Conservation (phyloP, 495 filamentous ascomycete genomes). For the Lepidopterella palustris region DNA sequence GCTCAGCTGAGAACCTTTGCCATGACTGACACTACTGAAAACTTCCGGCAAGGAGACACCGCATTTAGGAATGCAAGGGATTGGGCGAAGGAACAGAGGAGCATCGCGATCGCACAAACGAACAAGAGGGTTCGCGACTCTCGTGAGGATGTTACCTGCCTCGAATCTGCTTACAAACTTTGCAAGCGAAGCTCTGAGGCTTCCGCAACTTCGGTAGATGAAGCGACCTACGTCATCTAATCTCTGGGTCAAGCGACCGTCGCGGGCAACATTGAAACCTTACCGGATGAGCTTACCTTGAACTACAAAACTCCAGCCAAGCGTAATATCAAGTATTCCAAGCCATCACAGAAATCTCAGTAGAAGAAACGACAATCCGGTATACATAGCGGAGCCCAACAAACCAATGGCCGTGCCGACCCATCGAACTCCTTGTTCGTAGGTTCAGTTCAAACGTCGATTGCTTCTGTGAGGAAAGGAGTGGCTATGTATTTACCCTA, state of each 20-base stretch:
- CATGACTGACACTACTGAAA: slow-evolving; percentile 32
- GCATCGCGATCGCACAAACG: slow-evolving; percentile 26
- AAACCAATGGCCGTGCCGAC: too few relatives aligned
- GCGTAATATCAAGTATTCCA: slow-evolving; percentile 1
- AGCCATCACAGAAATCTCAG: background rate
- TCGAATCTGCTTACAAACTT: background rate
- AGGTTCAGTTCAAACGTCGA: too few relatives aligned
- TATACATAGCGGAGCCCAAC: background rate
- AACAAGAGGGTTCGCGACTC: background rate
- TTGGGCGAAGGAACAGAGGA: slow-evolving; percentile 33
- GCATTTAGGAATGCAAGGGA: slow-evolving; percentile 39
- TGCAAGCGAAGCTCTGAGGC: background rate
- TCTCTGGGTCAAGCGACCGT: background rate
- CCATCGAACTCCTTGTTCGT: too few relatives aligned
- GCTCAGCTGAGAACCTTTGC: slow-evolving; percentile 30
- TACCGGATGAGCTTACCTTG: slow-evolving; percentile 10
- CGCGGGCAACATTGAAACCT: slow-evolving; percentile 3
- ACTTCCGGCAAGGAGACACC: slow-evolving; percentile 33
- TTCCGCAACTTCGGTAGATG: background rate
- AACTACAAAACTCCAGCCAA: background rate
- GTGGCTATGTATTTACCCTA: too few relatives aligned
- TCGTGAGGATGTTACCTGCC: background rate
- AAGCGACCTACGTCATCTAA: background rate
- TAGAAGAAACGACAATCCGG: background rate
- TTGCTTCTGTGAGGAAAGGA: too few relatives aligned